phyloP scores from a whole-genome alignment of 345 rosid genomes.

The Brassica juncea region DNA sequence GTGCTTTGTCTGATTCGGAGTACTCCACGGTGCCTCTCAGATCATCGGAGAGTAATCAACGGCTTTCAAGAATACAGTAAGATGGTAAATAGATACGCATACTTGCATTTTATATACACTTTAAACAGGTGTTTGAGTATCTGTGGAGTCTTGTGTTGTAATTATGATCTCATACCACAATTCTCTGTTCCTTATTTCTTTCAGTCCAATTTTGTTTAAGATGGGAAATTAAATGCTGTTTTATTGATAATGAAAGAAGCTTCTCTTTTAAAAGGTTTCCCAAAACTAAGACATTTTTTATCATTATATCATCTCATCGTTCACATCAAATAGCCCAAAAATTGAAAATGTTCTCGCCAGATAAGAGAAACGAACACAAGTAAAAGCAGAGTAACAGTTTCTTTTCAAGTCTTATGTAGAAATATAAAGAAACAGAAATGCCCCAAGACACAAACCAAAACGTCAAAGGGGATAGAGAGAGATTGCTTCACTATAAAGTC shows the following conservation, averaged over 20 bases:
- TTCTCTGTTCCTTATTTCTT: neutral
- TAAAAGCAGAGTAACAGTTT: neutral
- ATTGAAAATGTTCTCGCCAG: neutral
- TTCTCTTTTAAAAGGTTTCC: neutral
- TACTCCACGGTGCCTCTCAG: constrained; percentile 77
- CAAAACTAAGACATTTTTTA: neutral
- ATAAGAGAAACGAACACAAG: neutral
- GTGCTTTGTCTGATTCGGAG: constrained; percentile 59
- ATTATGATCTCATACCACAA: neutral
- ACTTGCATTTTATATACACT: neutral
- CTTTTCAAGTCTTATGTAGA: neutral
- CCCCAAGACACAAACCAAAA: constrained; percentile 23
- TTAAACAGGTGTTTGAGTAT: neutral
- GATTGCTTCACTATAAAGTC: constrained; percentile 11
- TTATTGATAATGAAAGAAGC: neutral
- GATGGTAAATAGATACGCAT: neutral
- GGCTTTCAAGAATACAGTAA: neutral
- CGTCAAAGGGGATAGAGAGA: neutral
- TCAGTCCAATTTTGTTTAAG: neutral
- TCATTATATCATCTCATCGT: neutral
- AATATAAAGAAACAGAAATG: neutral
- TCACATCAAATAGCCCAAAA: neutral
- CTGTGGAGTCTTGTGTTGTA: neutral
- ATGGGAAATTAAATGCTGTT: neutral
- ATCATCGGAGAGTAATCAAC: constrained; percentile 50